Base-by-base conservation (phyloP, 345 rosid species). In the Cardamine resedifolia region DNA sequence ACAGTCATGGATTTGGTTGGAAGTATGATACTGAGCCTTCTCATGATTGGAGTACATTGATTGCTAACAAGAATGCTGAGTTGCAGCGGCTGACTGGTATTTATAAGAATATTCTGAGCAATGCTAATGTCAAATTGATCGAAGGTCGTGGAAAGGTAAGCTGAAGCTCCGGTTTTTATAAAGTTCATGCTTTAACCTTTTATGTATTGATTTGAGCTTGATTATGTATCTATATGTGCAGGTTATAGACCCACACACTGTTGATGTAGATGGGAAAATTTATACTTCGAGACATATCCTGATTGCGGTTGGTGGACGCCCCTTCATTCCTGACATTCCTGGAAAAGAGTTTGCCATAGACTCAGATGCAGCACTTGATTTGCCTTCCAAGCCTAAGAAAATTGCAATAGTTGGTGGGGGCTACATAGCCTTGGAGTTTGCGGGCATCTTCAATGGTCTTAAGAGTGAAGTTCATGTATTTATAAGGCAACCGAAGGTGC, bases 101-200 rank as follows among this genome's bases (percentile, higher is more conserved):
- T 64, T 94, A 94, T 77, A 91, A 89, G 84, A 88, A 85, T 23
- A 81, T 88, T 39, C 79, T 91, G 10, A 83, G 76, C 5, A 94
- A 91, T 66, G 87, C 97, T 24, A 77, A 82, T 66, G 96, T 94
- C 64, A 78, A 86, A 58, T 78, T 94, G 62, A 74, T 94, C 10
- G 97, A 94, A 80, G 98, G 98, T 27, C 97, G 97, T 48, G 98
- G 98, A 63, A 94, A 89, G 98, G 98, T 91, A 68, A 60, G 70
- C 31, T 36, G 7, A 69, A 61, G 44, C 51, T 52, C 2, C 21
- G 31, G n/a, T n/a, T 50, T 59, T 51, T 68, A 38, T 49, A 18
- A 7, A 28, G 14, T 38, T 70, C 15, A 10, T 60, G 31, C 5
- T 39, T 71, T 61, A 0, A 16, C 44, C 4, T n/a, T 19, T 53